Conservation (phyloP, 2,329 filamentous ascomycete species). For the Alternaria longipes region DNA sequence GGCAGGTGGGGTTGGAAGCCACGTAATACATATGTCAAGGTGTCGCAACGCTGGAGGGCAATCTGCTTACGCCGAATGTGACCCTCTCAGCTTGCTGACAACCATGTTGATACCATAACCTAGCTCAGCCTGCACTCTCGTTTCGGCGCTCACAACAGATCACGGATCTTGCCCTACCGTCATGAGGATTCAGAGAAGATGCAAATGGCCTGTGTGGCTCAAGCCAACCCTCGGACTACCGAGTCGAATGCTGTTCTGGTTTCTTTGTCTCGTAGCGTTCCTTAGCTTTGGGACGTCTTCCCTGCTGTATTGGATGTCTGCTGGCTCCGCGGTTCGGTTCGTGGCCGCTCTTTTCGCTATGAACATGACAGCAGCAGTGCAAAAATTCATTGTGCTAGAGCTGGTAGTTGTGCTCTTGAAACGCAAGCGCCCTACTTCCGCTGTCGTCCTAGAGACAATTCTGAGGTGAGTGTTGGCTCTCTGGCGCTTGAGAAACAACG, state of each 20-base stretch:
- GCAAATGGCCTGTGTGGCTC: too few relatives aligned
- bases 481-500: not conserved
- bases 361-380: not conserved
- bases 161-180: too few relatives aligned
- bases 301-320: not conserved
- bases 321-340: not conserved
- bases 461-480: not conserved
- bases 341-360: not conserved
- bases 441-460: not conserved
- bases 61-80: too few relatives aligned
- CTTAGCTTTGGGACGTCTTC: not conserved
- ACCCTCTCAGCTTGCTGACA: too few relatives aligned
- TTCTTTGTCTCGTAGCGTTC: not conserved
- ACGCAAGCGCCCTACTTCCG: not conserved
- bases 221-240: too few relatives aligned
- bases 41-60: too few relatives aligned
- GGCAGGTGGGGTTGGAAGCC: too few relatives aligned
- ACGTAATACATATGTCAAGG: too few relatives aligned
- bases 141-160: too few relatives aligned
- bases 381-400: slow-evolving; percentile 1
- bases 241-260: not conserved
- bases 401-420: slow-evolving; percentile 2
- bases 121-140: too few relatives aligned
- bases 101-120: too few relatives aligned
- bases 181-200: too few relatives aligned